A percentile compares a stretch with the other conserved stretches of the same genome.
phyloP scores from a whole-genome alignment of 192 early-diverging fungal species.

The Coemansia sp. region DNA sequence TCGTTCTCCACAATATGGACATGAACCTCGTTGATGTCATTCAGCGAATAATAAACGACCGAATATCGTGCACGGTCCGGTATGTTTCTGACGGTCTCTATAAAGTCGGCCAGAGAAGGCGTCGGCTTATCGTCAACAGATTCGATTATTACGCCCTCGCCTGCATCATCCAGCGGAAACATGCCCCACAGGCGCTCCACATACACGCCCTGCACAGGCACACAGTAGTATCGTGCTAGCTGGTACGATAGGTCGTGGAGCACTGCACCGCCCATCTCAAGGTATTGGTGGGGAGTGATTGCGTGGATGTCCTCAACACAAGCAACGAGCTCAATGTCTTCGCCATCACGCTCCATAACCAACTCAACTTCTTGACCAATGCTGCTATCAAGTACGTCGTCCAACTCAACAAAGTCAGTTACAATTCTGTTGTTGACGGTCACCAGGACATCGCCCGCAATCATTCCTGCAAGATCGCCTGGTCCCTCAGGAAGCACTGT shows the following conservation, averaged over 20 bases:
- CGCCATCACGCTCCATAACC: slow-evolving; percentile 59
- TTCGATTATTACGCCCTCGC: slow-evolving; percentile 59
- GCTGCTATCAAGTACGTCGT: slow-evolving; percentile 59
- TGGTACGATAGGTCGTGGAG: slow-evolving; percentile 74
- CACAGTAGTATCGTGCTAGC: slow-evolving; percentile 65
- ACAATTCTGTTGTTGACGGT: slow-evolving; percentile 60
- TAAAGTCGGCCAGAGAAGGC: slow-evolving; percentile 70
- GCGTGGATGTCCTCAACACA: slow-evolving; percentile 67
- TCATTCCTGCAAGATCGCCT: slow-evolving; percentile 54
- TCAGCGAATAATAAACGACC: slow-evolving; percentile 69
- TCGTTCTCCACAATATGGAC: slow-evolving; percentile 72
- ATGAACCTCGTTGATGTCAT: slow-evolving; percentile 74
- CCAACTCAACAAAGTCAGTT: slow-evolving; percentile 66
- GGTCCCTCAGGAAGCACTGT: slow-evolving; percentile 67
- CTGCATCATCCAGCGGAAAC: slow-evolving; percentile 41
- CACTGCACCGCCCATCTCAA: slow-evolving; percentile 81
- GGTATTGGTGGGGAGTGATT: slow-evolving; percentile 78
- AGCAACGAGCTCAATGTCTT: slow-evolving; percentile 48
- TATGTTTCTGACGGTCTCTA: slow-evolving; percentile 67
- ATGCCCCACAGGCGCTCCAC: slow-evolving; percentile 66
- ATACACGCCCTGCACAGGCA: slow-evolving; percentile 77
- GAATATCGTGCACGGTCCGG: slow-evolving; percentile 71
- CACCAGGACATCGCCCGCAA: slow-evolving; percentile 69
- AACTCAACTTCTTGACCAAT: slow-evolving; percentile 56
- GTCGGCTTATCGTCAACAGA: slow-evolving; percentile 74